phyloP scores from a whole-genome alignment of 2,329 filamentous ascomycete genomes.

The Aspergillus sp. region DNA sequence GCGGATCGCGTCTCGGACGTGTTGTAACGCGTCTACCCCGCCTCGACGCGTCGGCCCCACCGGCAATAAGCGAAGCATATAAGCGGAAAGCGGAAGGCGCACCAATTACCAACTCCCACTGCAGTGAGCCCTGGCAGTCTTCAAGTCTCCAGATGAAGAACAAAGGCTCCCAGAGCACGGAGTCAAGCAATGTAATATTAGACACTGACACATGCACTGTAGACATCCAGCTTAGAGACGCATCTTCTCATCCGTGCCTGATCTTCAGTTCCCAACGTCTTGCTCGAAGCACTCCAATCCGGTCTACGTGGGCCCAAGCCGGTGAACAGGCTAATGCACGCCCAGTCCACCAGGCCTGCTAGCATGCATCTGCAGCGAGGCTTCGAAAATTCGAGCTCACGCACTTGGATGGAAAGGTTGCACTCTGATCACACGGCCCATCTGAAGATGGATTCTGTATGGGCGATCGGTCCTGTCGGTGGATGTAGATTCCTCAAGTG shows the following conservation, averaged over 20 bases:
- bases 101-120: not conserved
- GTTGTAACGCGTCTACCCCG: conserved; percentile 21
- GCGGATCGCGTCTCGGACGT: conserved; percentile 22
- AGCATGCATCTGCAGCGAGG: conserved; percentile 22
- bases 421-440: conserved; percentile 14
- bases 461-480: not conserved
- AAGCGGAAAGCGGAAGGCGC: not conserved
- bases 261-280: not conserved
- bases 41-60: conserved; percentile 15
- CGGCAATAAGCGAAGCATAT: conserved; percentile 9
- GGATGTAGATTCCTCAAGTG: not conserved
- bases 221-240: not conserved
- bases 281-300: conserved; percentile 1
- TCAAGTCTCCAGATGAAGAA: not conserved
- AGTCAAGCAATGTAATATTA: not conserved
- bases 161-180: not conserved
- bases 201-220: not conserved
- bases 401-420: not conserved
- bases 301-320: not conserved
- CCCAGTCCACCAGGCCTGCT: conserved; percentile 19
- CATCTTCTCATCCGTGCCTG: not conserved
- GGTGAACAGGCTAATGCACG: conserved; percentile 22
- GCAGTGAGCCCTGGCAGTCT: too few relatives aligned
- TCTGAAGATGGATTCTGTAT: not conserved
- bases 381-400: conserved; percentile 13